A percentile compares a stretch with the other conserved stretches of the same genome.
Conservation (phyloP, 441 rosid genomes). For the Jatropha podagrica region DNA sequence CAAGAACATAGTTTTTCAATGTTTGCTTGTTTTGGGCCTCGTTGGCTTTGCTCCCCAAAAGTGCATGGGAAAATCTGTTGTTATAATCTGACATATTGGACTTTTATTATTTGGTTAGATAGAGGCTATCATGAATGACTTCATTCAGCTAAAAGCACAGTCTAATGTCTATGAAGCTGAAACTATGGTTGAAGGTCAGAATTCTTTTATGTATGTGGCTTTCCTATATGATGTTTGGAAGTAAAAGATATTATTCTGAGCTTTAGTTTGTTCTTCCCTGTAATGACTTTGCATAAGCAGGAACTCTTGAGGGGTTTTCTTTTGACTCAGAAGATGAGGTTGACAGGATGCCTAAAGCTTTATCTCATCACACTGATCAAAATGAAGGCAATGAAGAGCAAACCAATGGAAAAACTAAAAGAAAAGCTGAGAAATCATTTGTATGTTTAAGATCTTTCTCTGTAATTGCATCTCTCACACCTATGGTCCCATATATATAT, state of each 20-base stretch:
- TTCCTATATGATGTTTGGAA: background rate
- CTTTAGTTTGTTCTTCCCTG: constrained; percentile 4
- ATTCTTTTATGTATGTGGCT: constrained; percentile 8
- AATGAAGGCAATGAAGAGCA: constrained; percentile 53
- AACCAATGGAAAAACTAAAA: constrained; percentile 49
- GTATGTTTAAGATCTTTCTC: constrained; percentile 38
- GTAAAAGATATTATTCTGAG: background rate
- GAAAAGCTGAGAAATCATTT: constrained; percentile 55
- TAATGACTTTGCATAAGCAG: constrained; percentile 37
- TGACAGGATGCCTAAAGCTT: constrained; percentile 53
- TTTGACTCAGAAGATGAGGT: constrained; percentile 88
- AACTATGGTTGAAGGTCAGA: constrained; percentile 94
- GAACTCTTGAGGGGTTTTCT: constrained; percentile 84
- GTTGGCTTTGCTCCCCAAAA: background rate
- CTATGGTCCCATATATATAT: background rate
- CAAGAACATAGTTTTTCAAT: no score
- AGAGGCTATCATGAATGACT: constrained; percentile 92
- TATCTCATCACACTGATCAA: constrained; percentile 47
- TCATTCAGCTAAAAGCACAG: constrained; percentile 78
- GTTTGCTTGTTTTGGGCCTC: background rate
- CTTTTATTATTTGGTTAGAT: constrained; percentile 42
- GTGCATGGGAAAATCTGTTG: background rate
- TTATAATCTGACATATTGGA: background rate
- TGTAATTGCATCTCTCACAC: background rate
- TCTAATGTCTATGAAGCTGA: constrained; percentile 87